phyloP scores from a whole-genome alignment of 2,329 filamentous ascomycete genomes.

The Alternaria triticina region DNA sequence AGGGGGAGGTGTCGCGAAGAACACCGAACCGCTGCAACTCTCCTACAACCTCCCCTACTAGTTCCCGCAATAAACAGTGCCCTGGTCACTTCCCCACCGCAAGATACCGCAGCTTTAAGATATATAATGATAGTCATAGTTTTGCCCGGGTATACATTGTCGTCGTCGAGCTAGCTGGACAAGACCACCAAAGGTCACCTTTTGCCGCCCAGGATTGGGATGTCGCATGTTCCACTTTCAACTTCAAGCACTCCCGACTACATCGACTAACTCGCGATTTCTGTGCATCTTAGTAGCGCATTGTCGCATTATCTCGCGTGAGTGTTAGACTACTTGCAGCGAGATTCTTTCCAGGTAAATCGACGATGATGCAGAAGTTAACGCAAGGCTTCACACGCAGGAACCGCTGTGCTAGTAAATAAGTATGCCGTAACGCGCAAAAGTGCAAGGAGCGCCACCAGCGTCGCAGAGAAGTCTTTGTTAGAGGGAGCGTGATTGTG shows the following conservation, averaged over 20 bases:
- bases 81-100: background rate
- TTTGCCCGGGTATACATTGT: background rate
- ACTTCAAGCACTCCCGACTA: background rate
- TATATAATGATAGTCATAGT: rapidly evolving
- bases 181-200: background rate
- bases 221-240: background rate
- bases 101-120: background rate
- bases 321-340: background rate
- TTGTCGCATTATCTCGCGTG: rapidly evolving
- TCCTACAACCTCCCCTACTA: background rate
- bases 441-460: too few species aligned
- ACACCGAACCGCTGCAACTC: background rate
- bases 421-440: too few species aligned
- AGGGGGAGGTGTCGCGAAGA: background rate
- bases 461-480: too few species aligned
- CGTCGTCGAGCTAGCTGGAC: background rate
- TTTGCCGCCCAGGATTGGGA: background rate
- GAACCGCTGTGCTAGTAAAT: background rate
- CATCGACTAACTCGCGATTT: background rate
- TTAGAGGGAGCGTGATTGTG: background rate
- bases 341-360: rapidly evolving
- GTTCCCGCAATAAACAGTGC: background rate
- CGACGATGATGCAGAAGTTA: background rate
- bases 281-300: background rate
- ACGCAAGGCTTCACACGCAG: background rate